phyloP scores from a whole-genome alignment of 1,284 basidiomycete genomes.

The Cryptococcus sp. region DNA sequence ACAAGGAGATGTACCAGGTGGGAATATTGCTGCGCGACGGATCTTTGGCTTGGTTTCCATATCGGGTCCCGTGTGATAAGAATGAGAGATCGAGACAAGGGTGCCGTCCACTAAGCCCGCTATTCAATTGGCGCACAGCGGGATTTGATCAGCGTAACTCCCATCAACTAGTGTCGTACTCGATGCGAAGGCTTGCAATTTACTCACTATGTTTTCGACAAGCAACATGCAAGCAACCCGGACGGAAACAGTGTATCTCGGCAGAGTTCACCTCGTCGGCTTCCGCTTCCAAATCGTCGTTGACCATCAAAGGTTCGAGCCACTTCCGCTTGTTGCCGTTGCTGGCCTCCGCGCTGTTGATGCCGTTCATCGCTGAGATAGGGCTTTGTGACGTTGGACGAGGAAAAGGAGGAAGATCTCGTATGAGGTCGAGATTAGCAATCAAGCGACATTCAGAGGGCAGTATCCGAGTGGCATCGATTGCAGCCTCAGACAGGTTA shows the following conservation, averaged over 20 bases:
- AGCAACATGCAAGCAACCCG: conserved; percentile 6
- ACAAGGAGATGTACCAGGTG: too few species aligned
- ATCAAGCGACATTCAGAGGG: conserved; percentile 6
- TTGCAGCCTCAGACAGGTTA: conserved; percentile 2
- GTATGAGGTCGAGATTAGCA: conserved; percentile 10
- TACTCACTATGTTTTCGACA: conserved; percentile 17
- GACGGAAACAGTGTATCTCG: conserved; percentile 9
- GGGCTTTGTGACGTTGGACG: not conserved
- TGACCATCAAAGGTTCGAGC: conserved; percentile 4
- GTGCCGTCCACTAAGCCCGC: not conserved
- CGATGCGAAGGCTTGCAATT: too few species aligned
- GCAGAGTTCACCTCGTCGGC: not conserved
- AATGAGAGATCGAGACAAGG: not conserved
- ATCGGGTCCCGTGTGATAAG: too few species aligned
- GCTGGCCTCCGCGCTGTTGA: not conserved
- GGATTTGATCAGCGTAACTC: too few species aligned
- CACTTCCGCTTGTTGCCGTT: conserved; percentile 12
- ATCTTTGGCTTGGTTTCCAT: too few species aligned
- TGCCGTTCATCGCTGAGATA: not conserved
- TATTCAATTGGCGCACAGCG: not conserved
- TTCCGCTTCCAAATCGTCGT: conserved; percentile 1
- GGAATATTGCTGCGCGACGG: too few species aligned
- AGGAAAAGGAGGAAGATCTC: conserved; percentile 19
- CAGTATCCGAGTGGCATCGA: conserved; percentile 13
- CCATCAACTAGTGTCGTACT: too few species aligned